Evolutionary conservation across 2,329 filamentous ascomycete genomes (phyloP), one percentile per base, ranked within the genome.

Genomic region (Ilyonectria robusta): DNA sequence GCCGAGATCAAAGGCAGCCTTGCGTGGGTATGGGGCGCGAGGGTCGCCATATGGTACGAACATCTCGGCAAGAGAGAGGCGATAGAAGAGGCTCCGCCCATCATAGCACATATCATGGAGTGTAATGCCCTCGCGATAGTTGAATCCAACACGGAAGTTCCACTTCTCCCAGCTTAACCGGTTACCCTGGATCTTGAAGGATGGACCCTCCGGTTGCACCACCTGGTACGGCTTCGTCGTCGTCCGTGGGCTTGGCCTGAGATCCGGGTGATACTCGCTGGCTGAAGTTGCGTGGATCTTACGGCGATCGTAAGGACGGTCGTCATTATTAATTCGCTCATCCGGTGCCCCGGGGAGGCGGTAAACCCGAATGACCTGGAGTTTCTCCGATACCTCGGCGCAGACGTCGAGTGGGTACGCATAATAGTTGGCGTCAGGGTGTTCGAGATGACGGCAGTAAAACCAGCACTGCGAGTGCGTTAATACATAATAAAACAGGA

Each of bases 1-100:
- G 2, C 91, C 91, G 56, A 93, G 86, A 70, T 93, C 91, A 67
- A 93, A 93, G 0, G 91, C 91, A 10, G 87, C 87, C 74, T 93
- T 93, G 33, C 89, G 84, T 13, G 88, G 88, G 73, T 70, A 92
- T 0, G 90, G 90, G 3, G 83, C 79, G 3, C 72, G 65, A 2
- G 72, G 71, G n/a, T 75, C 90, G 0, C 84, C 89, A 63, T 92
- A 93, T 0, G 89, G 89, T 0, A 91, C 89, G 7, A 86, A 86
- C 91, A 93, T 93, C 76, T 93, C 91, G 53, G 85, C 86, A 33
- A 93, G 81, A 11, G 86, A 87, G 23, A 93, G 77, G 0, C 91
- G 85, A 77, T 93, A 90, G 75, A 93, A 86, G 15, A 93, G 80
- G 57, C 85, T 88, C 33, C 90, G 85, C 5, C 86, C 88, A 69